Conservation (phyloP, 108 stramenopile genomes). For the Cyclostephanos tholiformis region DNA sequence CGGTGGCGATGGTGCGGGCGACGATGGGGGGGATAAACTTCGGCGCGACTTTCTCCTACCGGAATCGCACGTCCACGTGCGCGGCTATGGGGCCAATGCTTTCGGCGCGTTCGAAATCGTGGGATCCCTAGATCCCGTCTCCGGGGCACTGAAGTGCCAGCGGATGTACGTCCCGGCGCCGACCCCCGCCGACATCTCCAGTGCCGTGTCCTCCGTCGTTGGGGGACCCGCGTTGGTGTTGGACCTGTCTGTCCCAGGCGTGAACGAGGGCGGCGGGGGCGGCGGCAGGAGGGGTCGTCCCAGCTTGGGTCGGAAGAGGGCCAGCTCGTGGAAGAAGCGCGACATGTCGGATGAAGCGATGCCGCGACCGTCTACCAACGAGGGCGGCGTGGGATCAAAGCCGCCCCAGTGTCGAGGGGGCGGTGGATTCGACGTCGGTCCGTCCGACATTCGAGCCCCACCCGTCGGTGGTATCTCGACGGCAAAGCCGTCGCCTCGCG, state of each 20-base stretch:
- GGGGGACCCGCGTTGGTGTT: neutral
- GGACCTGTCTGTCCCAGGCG: slow-evolving; percentile 1
- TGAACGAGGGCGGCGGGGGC: slow-evolving; percentile 18
- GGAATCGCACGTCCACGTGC: slow-evolving; percentile 59
- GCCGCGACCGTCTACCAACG: slow-evolving; percentile 24
- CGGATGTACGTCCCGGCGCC: slow-evolving; percentile 67
- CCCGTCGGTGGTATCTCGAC: neutral
- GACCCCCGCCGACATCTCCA: neutral
- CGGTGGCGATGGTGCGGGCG: slow-evolving; percentile 9
- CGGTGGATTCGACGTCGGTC: neutral
- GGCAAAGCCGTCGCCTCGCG: neutral
- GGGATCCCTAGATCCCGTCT: slow-evolving; percentile 60
- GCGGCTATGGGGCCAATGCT: slow-evolving; percentile 76
- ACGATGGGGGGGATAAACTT: slow-evolving; percentile 3
- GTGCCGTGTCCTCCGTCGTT: neutral
- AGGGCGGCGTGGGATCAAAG: neutral
- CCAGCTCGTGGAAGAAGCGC: slow-evolving; percentile 42
- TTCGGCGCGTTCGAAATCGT: slow-evolving; percentile 87
- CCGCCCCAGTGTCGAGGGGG: slow-evolving; percentile 25
- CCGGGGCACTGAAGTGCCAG: slow-evolving; percentile 63
- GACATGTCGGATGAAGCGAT: slow-evolving; percentile 36
- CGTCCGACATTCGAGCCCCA: neutral
- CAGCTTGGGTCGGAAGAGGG: slow-evolving; percentile 31
- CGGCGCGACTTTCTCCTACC: slow-evolving; percentile 20
- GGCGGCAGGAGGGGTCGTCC: neutral